Percentiles rank a stretch among this genome's conserved stretches.
phyloP scores from a whole-genome alignment of 768 basidiomycete genomes.

The Phylloporus arenicola region DNA sequence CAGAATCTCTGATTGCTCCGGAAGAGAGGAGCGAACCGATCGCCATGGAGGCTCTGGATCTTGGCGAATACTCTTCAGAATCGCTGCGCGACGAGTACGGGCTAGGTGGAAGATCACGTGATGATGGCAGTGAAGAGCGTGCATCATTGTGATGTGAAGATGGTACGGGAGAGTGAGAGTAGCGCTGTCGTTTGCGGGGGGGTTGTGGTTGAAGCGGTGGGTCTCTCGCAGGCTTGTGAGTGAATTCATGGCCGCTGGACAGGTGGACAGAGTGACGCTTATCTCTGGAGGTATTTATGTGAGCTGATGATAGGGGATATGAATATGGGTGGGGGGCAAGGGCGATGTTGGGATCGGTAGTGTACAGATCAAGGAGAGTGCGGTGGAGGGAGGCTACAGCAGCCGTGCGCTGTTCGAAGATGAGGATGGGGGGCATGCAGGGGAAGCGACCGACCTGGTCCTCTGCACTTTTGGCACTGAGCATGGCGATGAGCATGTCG shows the following conservation, averaged over 20 bases:
- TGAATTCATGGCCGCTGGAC: slow-evolving; percentile 13
- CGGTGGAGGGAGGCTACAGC: slow-evolving; percentile 65
- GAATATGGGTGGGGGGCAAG: slow-evolving; percentile 18
- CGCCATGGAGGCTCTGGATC: slow-evolving; percentile 70
- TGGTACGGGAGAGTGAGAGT: slow-evolving; percentile 51
- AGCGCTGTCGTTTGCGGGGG: slow-evolving; percentile 59
- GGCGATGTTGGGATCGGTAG: slow-evolving; percentile 27
- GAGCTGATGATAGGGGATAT: slow-evolving; percentile 38
- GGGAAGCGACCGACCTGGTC: slow-evolving; percentile 62
- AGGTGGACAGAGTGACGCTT: slow-evolving; percentile 13
- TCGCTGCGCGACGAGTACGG: slow-evolving; percentile 69
- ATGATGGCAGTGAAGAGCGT: slow-evolving; percentile 31
- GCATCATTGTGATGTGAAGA: slow-evolving; percentile 32
- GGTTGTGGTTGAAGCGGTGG: slow-evolving; percentile 35
- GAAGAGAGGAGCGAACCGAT: slow-evolving; percentile 68
- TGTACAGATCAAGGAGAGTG: slow-evolving; percentile 59
- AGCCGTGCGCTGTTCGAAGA: slow-evolving; percentile 53
- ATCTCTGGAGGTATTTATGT: slow-evolving; percentile 22
- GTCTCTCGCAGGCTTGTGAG: slow-evolving; percentile 21
- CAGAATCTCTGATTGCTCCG: slow-evolving; percentile 31
- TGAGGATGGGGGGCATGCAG: slow-evolving; percentile 6
- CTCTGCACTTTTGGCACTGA: slow-evolving; percentile 89
- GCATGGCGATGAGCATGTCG: slow-evolving; percentile 84
- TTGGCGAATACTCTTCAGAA: slow-evolving; percentile 65
- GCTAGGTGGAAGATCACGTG: slow-evolving; percentile 59